phyloP scores from a whole-genome alignment of 108 stramenopile genomes.

The Asterionellopsis glacialis region DNA sequence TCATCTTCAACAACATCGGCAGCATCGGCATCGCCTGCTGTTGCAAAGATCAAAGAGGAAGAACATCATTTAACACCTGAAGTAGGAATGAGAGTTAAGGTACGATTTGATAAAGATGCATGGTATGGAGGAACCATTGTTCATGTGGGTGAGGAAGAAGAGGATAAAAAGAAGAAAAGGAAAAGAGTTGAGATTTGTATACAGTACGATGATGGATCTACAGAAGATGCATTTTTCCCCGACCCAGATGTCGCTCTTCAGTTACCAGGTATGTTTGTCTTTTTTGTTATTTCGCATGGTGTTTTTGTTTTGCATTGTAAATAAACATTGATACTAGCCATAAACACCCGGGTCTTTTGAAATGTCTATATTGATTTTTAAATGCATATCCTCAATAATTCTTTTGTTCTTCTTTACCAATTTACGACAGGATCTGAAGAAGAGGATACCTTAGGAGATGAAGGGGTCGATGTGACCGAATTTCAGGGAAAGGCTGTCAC shows the following conservation, averaged over 20 bases:
- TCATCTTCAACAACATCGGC: too few species aligned
- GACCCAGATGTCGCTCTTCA: conserved; percentile 69
- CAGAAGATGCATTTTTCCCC: conserved; percentile 57
- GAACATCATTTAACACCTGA: conserved; percentile 20
- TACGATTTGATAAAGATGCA: conserved; percentile 56
- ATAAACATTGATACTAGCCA: too few species aligned
- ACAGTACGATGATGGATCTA: conserved; percentile 74
- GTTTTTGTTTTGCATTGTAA: background rate
- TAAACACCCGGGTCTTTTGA: background rate
- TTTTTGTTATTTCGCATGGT: too few species aligned
- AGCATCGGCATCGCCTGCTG: background rate
- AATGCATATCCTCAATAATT: background rate
- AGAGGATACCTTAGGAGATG: conserved; percentile 34
- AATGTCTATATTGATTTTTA: background rate
- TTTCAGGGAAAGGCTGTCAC: conserved; percentile 61
- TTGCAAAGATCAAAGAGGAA: background rate
- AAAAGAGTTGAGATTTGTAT: conserved; percentile 46
- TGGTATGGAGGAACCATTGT: conserved; percentile 59
- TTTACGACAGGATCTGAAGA: conserved; percentile 26
- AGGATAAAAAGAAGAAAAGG: conserved; percentile 19
- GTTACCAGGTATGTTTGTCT: conserved; percentile 55
- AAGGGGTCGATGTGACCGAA: conserved; percentile 39
- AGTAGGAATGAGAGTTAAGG: conserved; percentile 69
- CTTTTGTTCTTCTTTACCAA: background rate
- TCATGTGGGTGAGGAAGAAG: conserved; percentile 20